Evolutionary conservation across 2,329 filamentous ascomycete genomes (phyloP).

Genomic region (Exophiala sp.): DNA sequence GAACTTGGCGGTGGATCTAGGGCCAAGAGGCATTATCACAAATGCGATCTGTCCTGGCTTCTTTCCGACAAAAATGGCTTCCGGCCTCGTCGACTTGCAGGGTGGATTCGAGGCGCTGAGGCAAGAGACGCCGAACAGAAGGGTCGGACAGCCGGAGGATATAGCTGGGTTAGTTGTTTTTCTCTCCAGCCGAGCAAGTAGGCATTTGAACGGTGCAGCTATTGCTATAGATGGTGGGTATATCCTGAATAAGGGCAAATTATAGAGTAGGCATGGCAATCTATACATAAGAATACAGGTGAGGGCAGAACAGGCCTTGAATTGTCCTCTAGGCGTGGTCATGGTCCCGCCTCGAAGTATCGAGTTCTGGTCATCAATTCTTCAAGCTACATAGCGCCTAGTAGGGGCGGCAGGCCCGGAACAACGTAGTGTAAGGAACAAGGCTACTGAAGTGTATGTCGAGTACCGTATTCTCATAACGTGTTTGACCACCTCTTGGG

Average conservation of each 20-base stretch:
- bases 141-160: conserved; percentile 70
- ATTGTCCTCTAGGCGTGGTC: too few relatives aligned
- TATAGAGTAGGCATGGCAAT: too few relatives aligned
- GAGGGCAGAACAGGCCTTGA: background rate
- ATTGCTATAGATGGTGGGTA: conserved; percentile 61
- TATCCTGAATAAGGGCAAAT: background rate
- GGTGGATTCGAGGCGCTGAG: conserved; percentile 18
- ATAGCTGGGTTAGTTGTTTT: conserved; percentile 72
- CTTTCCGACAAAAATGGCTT: conserved; percentile 20
- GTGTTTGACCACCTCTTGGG: too few relatives aligned
- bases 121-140: conserved; percentile 59
- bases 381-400: too few relatives aligned
- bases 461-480: too few relatives aligned
- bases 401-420: too few relatives aligned
- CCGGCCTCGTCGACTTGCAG: conserved; percentile 16
- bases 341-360: too few relatives aligned
- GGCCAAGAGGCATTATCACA: conserved; percentile 38
- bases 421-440: too few relatives aligned
- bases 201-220: conserved; percentile 63
- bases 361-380: too few relatives aligned
- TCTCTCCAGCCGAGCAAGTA: conserved; percentile 63
- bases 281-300: background rate
- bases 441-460: too few relatives aligned
- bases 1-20: conserved; percentile 40
- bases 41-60: conserved; percentile 41